A percentile compares a stretch with the other conserved stretches of the same genome.
phyloP scores from a whole-genome alignment of 106 monocot species.

The Agapanthus africanus region DNA sequence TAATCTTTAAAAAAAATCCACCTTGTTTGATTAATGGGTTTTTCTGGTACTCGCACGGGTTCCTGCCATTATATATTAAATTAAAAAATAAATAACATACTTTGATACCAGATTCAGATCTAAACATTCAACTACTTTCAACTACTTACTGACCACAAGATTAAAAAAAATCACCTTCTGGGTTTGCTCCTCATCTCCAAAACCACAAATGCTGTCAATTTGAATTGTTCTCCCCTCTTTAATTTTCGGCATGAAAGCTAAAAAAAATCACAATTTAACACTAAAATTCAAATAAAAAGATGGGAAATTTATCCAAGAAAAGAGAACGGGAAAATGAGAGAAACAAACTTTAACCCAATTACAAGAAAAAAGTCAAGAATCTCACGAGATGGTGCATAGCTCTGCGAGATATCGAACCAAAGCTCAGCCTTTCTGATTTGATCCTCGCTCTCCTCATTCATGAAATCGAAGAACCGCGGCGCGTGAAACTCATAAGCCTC shows the following conservation, averaged over 20 bases:
- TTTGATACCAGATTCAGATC: no score
- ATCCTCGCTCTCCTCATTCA: conserved; percentile 50
- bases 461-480: conserved; percentile 77
- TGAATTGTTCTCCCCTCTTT: conserved; percentile 25
- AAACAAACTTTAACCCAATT: neutral
- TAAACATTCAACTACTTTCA: neutral
- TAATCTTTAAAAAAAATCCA: no score
- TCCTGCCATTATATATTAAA: no score
- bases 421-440: conserved; percentile 49
- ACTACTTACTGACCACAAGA: neutral
- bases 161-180: conserved; percentile 23
- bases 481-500: conserved; percentile 82
- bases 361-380: neutral
- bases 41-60: no score
- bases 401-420: conserved; percentile 72
- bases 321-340: neutral
- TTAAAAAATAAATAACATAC: neutral
- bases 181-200: conserved; percentile 19
- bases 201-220: conserved; percentile 21
- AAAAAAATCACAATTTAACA: conserved; percentile 7
- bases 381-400: conserved; percentile 81
- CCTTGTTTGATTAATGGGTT: no score
- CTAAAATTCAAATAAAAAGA: neutral
- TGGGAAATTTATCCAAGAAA: neutral
- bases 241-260: conserved; percentile 45